A percentile compares a stretch with the other conserved stretches of the same genome.
Conservation (phyloP, 352 stramenopile species). For the Globisporangium cederbergense region DNA sequence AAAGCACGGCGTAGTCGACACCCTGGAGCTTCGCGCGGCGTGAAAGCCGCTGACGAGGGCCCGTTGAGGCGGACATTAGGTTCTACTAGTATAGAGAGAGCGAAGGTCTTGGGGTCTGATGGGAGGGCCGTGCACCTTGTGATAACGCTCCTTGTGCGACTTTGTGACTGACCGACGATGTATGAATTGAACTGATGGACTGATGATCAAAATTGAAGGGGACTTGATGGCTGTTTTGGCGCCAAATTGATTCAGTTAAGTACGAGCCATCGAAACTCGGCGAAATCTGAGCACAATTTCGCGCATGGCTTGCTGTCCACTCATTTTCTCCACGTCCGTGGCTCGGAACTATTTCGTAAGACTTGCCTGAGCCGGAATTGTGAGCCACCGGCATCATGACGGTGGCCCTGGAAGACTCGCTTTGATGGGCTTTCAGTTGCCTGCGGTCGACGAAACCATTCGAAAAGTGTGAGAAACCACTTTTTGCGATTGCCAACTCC, state of each 20-base stretch:
- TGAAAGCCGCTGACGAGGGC: conserved; percentile 28
- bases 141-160: background rate
- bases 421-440: no score
- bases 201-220: background rate
- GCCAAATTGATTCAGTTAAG: background rate
- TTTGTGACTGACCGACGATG: background rate
- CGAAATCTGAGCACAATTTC: background rate
- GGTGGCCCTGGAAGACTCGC: no score
- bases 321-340: background rate
- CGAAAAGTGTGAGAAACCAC: no score
- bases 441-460: no score
- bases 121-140: background rate
- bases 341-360: no score
- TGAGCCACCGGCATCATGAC: no score
- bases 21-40: conserved; percentile 72
- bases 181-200: background rate
- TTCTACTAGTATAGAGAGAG: background rate
- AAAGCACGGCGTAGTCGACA: conserved; percentile 79
- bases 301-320: background rate
- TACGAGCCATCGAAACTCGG: background rate
- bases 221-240: conserved; percentile 3
- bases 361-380: no score
- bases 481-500: no score
- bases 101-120: background rate
- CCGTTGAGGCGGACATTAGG: background rate